phyloP scores from a whole-genome alignment of 306 rosid genomes.

The Astragalus membranaceus region DNA sequence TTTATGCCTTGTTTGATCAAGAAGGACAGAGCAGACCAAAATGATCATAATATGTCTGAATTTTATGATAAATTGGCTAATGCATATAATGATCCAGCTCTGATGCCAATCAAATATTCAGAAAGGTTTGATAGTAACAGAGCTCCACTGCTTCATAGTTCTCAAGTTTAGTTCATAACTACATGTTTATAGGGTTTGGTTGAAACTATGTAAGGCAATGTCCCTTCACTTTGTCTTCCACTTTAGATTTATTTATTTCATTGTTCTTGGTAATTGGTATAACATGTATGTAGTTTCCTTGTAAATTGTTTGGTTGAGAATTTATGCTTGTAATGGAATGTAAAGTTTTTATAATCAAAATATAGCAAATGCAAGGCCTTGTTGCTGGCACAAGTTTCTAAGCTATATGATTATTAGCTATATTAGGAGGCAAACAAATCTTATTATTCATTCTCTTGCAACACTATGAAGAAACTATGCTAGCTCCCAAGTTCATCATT shows the following conservation, averaged over 20 bases:
- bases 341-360: neutral
- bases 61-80: conserved; percentile 42
- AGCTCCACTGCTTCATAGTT: conserved; percentile 51
- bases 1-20: conserved; percentile 59
- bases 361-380: neutral
- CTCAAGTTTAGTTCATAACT: conserved; percentile 21
- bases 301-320: neutral
- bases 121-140: conserved; percentile 27
- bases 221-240: neutral
- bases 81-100: conserved; percentile 63
- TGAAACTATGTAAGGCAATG: too few species aligned
- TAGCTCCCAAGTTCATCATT: too few species aligned
- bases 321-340: neutral
- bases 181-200: neutral
- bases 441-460: too few species aligned
- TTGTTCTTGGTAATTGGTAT: conserved; percentile 7
- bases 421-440: too few species aligned
- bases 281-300: neutral
- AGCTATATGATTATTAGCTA: too few species aligned
- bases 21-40: conserved; percentile 63
- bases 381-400: neutral
- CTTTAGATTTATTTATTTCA: neutral
- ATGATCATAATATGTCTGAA: conserved; percentile 38
- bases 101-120: conserved; percentile 35
- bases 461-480: too few species aligned